These are phyloP conservation scores for Malassezia slooffiae DNA, from an alignment of 1,284 basidiomycete genomes.

Conservation along the genomic window DNA sequence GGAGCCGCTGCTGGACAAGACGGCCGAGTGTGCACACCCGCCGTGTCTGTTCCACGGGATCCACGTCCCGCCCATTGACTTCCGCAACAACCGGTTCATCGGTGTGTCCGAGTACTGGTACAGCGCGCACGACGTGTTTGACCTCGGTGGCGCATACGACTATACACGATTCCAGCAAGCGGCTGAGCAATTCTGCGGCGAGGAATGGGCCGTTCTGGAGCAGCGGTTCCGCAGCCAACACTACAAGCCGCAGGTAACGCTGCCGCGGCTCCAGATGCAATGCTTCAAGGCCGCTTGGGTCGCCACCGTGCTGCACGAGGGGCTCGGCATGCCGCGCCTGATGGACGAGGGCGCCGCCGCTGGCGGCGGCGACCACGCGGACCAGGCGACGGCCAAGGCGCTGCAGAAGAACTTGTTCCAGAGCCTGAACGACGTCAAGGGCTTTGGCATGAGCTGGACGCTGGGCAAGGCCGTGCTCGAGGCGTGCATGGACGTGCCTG, in stretches of 20 bases:
- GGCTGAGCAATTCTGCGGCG: conserved; percentile 71
- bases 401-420: conserved; percentile 58
- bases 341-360: conserved; percentile 54
- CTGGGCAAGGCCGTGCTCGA: conserved; percentile 96
- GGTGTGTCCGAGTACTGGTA: conserved; percentile 99
- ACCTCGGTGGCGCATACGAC: conserved; percentile 85
- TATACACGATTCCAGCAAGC: conserved; percentile 90
- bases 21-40: conserved; percentile 65
- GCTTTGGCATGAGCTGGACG: conserved; percentile 92
- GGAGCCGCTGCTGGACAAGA: conserved; percentile 71
- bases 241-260: conserved; percentile 54
- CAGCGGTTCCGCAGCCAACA: conserved; percentile 46
- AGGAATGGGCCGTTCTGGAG: conserved; percentile 68
- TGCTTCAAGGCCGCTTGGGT: conserved; percentile 99
- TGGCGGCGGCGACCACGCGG: conserved; percentile 31
- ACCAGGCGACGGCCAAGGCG: conserved; percentile 33
- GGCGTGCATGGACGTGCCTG: conserved; percentile 56
- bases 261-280: conserved; percentile 81
- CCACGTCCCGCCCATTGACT: conserved; percentile 66
- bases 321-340: conserved; percentile 84
- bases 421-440: conserved; percentile 77
- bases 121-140: conserved; percentile 90
- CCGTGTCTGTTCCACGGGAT: conserved; percentile 97
- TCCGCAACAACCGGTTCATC: conserved; percentile 81
- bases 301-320: conserved; percentile 87